Base-by-base conservation (phyloP, 129 eudicot species). In the Apium graveolens region DNA sequence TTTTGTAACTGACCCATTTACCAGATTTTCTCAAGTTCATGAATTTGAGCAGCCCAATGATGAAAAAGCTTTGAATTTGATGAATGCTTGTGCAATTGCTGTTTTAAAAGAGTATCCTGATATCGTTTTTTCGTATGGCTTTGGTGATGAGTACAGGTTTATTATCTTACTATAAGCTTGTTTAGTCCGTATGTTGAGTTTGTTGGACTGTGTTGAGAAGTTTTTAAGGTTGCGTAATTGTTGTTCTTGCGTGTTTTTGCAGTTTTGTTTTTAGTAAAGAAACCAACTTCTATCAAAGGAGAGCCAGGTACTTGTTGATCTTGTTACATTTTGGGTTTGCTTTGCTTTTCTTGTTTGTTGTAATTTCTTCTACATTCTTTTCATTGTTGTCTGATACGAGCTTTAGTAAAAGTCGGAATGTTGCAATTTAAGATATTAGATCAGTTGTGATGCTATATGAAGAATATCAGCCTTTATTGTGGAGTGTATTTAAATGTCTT, bases 201-300 rank as follows among this genome's bases (percentile, higher is more conserved):
- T 42, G 51, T 42, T 24, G 45, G 1, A 27, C 55, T 14, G 17
- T 34, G 12, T 63, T 60, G 3, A n/a, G 27, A 51, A 32, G 21
- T n/a, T 31, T 24, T 27, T 44, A 26, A 8, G 48, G 24, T 60
- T 39, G 51, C 10, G 27, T 44, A 44, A 68, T 29, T 43, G n/a
- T 53, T 80, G 32, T 16, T 77, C 42, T 72, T 81, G 32, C 65
- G 43, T 21, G 14, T 39, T 51, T 78, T 70, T 51, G 81, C 78
- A 93, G 97, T 78, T 93, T 93, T 48, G 73, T 91, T 76, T 91
- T 93, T 48, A 89, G 90, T 80, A 88, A 86, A 82, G 96, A 82
- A 77, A 86, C 97, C 70, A 84, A 82, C 66, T 93, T 93, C 76
- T 89, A 93, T 85, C 90, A 91, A 79, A 86, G 98, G 75, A 97